Percentiles rank a stretch among this genome's conserved stretches.
These are phyloP conservation scores for Themeda triandra DNA, from an alignment of 176 grass and related monocot species.

Conservation along the genomic window DNA sequence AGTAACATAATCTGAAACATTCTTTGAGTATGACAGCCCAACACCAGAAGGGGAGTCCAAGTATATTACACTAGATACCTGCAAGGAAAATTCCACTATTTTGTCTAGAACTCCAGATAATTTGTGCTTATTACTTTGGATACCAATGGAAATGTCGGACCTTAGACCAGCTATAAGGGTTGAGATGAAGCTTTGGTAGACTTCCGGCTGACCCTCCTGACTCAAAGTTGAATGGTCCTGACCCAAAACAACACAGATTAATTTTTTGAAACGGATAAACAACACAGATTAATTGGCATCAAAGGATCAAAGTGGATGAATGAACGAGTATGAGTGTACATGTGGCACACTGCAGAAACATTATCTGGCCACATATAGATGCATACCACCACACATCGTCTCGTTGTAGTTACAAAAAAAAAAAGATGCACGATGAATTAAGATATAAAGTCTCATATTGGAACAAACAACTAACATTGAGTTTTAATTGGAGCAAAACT, in stretches of 20 bases:
- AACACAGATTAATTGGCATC: too few relatives aligned
- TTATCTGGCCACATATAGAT: too few relatives aligned
- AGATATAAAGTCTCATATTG: too few relatives aligned
- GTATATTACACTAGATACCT: constrained; percentile 94
- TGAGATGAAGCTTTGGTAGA: constrained; percentile 75
- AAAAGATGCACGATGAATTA: too few relatives aligned
- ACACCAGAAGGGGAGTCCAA: constrained; percentile 95
- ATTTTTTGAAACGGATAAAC: too few relatives aligned
- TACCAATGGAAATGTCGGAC: constrained; percentile 15
- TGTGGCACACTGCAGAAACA: too few relatives aligned
- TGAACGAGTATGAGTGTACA: too few relatives aligned
- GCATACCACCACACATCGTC: too few relatives aligned
- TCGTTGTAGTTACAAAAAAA: too few relatives aligned
- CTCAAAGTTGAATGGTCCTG: constrained; percentile 90
- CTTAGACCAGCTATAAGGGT: constrained; percentile 92
- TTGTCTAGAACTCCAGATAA: background rate
- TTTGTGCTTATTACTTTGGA: background rate
- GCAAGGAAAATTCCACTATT: background rate
- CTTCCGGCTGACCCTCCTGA: constrained; percentile 30
- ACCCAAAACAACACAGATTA: background rate
- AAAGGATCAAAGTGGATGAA: background rate
- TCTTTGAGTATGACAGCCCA: constrained; percentile 71
- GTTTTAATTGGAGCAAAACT: too few relatives aligned
- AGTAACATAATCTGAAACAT: constrained; percentile 61
- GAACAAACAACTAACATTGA: too few relatives aligned